Conservation (phyloP, 495 filamentous ascomycete species). For the Hapsidospora chrysogenum region DNA sequence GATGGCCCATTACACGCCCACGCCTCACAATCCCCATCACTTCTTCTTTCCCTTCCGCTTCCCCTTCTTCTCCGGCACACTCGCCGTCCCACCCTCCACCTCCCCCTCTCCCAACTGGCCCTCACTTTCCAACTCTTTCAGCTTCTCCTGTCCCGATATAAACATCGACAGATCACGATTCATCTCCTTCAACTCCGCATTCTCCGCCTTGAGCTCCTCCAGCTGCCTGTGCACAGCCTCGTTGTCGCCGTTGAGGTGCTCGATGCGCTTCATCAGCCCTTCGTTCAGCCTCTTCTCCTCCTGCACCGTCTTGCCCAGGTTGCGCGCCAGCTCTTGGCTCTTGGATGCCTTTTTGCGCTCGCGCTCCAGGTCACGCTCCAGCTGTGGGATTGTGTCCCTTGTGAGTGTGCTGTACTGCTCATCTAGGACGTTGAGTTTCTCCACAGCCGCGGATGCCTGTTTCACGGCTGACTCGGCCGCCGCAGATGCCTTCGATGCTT, state of each 20-base stretch:
- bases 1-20: not conserved
- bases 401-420: conserved; percentile 36
- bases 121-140: conserved; percentile 48
- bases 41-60: conserved; percentile 36
- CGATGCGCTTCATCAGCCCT: conserved; percentile 59
- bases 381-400: conserved; percentile 38
- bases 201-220: conserved; percentile 35
- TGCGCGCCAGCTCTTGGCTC: conserved; percentile 57
- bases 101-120: conserved; percentile 43
- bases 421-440: conserved; percentile 32
- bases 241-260: conserved; percentile 43
- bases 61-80: conserved; percentile 31
- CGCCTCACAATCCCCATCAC: conserved; percentile 2
- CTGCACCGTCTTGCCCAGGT: conserved; percentile 57
- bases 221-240: conserved; percentile 35
- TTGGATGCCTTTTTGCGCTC: conserved; percentile 50
- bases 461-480: conserved; percentile 44
- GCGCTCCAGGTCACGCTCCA: conserved; percentile 57
- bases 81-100: conserved; percentile 29
- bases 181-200: conserved; percentile 55
- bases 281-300: conserved; percentile 80
- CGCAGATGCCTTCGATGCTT: conserved; percentile 56
- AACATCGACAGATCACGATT: conserved; percentile 87
- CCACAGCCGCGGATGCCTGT: conserved; percentile 32
- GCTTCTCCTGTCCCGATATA: conserved; percentile 65